Conservation (phyloP, 73 alveolate species). For the Urostyla sp. region DNA sequence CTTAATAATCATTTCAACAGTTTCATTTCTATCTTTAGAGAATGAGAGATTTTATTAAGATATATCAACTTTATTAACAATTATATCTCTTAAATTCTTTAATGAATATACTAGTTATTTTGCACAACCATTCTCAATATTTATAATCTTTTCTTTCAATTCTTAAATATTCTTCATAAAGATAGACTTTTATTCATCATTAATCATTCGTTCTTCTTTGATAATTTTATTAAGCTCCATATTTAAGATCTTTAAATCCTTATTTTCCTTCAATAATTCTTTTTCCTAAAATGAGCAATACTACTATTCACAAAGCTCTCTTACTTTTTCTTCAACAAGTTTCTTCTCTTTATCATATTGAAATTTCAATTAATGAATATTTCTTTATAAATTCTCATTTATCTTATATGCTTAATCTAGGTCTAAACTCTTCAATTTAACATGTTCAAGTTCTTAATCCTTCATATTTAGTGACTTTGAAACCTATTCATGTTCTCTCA, state of each 20-base stretch:
- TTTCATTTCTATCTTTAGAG: slow-evolving; percentile 13
- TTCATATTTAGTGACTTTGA: slow-evolving; percentile 8
- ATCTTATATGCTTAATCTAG: slow-evolving; percentile 22
- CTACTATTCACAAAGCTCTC: slow-evolving; percentile 24
- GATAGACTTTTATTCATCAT: not conserved
- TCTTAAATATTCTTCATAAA: not conserved
- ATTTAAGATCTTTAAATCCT: slow-evolving; percentile 11
- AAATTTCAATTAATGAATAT: not conserved
- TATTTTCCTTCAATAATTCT: not conserved
- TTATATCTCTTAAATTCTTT: slow-evolving; percentile 19
- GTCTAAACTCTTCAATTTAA: slow-evolving; percentile 7
- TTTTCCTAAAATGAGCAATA: not conserved
- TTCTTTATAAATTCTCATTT: slow-evolving; percentile 20
- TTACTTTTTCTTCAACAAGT: slow-evolving; percentile 45
- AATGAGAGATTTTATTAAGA: not conserved
- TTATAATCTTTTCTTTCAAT: slow-evolving; percentile 3
- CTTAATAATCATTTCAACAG: slow-evolving; percentile 12
- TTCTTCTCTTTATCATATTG: slow-evolving; percentile 49
- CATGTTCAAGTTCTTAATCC: slow-evolving; percentile 28
- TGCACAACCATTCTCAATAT: slow-evolving; percentile 45
- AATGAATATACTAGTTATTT: slow-evolving; percentile 13
- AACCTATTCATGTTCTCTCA: slow-evolving; percentile 33
- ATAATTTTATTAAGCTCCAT: slow-evolving; percentile 21
- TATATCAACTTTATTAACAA: slow-evolving; percentile 21
- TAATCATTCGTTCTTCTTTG: slow-evolving; percentile 5